Evolutionary conservation across 2,329 filamentous ascomycete genomes (phyloP), one percentile per base, ranked within the genome.

Genomic region (Trichoderma polysporum): DNA sequence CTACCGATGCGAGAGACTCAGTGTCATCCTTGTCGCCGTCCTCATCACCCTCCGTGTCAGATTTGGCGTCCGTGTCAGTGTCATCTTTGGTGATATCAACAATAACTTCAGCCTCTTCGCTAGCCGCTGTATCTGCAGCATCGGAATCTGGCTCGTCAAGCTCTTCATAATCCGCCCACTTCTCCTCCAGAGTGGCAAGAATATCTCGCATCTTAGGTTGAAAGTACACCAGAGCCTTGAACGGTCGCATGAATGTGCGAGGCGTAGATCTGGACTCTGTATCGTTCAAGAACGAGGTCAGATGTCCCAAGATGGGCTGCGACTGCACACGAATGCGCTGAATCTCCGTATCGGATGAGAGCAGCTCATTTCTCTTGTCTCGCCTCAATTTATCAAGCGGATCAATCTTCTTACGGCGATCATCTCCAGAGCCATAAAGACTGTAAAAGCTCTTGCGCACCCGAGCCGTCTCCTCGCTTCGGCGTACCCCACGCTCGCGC

Each of bases 301-400:
- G 64, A 15, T 81, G 78, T 4, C 77, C 79, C 0, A 82, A 74
- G 3, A 82, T 71, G 2, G 78, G 75, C 50, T 77, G 77, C 1
- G 80, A 82, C 69, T 81, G 78, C 57, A 82, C 77, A 9, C 80
- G 78, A 54, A 82, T 73, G 5, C 78, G 75, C 58, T 77, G 73
- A 5, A 79, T 77, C 59, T 75, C 71, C 0, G 69, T 69, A 45
- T 75, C 74, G 10, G 70, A 69, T 4, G 68, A 61, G 3, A 53
- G 67, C 1, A 70, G 56, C n/a, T 78, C 75, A 13, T 69, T 69
- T 50, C 67, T 72, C 66, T 70, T 75, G 4, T 75, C 73, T 0
- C 70, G 68, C 25, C 66, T 71, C 2, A 66, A 50, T 65, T 68
- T 74, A 17, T 76, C 74, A 17, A 60, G 56, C 1, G 65, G 56